These are phyloP conservation scores for Thalassiosira livingstoniorum DNA, from an alignment of 352 stramenopile species.

Conservation along the genomic window DNA sequence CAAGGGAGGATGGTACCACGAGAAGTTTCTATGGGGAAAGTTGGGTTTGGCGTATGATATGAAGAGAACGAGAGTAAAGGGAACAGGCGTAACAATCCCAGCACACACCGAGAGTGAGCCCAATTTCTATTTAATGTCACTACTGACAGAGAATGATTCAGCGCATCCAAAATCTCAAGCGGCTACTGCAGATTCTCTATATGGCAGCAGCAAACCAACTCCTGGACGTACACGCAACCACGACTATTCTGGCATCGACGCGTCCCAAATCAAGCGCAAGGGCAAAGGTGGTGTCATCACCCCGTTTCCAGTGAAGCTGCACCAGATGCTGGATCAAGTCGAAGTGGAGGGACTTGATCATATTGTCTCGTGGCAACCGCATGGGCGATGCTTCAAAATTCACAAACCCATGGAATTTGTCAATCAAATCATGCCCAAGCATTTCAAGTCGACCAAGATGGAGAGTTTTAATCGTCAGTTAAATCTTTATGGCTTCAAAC, in stretches of 20 bases:
- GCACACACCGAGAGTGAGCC: too few species aligned
- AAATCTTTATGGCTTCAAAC: conserved; percentile 86
- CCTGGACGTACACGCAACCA: too few species aligned
- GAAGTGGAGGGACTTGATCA: conserved; percentile 57
- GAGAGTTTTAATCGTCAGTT: conserved; percentile 84
- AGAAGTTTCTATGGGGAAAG: conserved; percentile 73
- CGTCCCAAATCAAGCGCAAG: conserved; percentile 64
- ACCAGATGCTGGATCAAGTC: conserved; percentile 68
- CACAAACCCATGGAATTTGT: conserved; percentile 81
- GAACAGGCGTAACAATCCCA: too few species aligned
- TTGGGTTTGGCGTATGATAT: too few species aligned
- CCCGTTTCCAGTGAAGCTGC: conserved; percentile 79
- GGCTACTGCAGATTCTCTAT: too few species aligned
- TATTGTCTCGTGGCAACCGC: conserved; percentile 80
- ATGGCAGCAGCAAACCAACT: too few species aligned
- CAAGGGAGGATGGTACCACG: conserved; percentile 79
- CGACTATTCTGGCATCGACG: conserved; percentile 43
- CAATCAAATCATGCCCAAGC: conserved; percentile 79
- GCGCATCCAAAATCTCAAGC: too few species aligned
- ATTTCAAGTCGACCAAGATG: conserved; percentile 83
- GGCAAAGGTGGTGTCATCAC: conserved; percentile 73
- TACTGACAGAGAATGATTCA: too few species aligned
- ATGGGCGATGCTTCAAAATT: conserved; percentile 79
- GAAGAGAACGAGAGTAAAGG: too few species aligned
- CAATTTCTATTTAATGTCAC: too few species aligned